Evolutionary conservation across 2,329 filamentous ascomycete species (phyloP).

Genomic region (Stagonosporopsis cucurbitacearum): DNA sequence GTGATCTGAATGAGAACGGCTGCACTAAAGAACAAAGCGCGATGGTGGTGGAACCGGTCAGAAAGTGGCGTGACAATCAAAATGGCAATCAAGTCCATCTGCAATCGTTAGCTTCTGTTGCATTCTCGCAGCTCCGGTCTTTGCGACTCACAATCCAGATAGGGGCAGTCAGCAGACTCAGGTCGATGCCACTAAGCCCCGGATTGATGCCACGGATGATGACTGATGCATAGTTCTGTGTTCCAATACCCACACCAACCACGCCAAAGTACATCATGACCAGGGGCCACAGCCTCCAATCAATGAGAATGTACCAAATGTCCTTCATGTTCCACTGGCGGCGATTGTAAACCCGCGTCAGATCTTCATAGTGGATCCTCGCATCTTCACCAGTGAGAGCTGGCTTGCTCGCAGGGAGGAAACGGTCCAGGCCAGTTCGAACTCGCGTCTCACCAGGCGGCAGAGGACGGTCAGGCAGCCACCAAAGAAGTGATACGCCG

Average conservation of each 20-base stretch:
- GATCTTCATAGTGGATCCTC: slow-evolving; percentile 79
- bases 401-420: slow-evolving; percentile 72
- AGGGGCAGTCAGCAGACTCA: slow-evolving; percentile 84
- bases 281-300: slow-evolving; percentile 89
- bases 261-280: slow-evolving; percentile 94
- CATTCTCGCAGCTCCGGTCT: background rate
- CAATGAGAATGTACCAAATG: slow-evolving; percentile 72
- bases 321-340: slow-evolving; percentile 76
- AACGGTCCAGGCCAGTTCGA: slow-evolving; percentile 63
- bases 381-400: slow-evolving; percentile 80
- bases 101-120: slow-evolving; percentile 17
- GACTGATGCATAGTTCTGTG: slow-evolving; percentile 84
- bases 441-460: slow-evolving; percentile 69
- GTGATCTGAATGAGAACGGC: slow-evolving; percentile 80
- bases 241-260: slow-evolving; percentile 89
- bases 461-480: slow-evolving; percentile 84
- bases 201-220: slow-evolving; percentile 84
- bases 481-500: slow-evolving; percentile 80
- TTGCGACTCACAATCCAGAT: slow-evolving; percentile 80
- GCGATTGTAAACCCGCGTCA: slow-evolving; percentile 79
- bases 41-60: slow-evolving; percentile 82
- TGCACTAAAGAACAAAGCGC: slow-evolving; percentile 80
- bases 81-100: slow-evolving; percentile 90
- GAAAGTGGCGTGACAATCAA: slow-evolving; percentile 83
- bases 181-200: slow-evolving; percentile 71